Evolutionary conservation across 805 yeast species (phyloP), one percentile per base, ranked within the genome.

Genomic region (Sugiyamaella marilandica): DNA sequence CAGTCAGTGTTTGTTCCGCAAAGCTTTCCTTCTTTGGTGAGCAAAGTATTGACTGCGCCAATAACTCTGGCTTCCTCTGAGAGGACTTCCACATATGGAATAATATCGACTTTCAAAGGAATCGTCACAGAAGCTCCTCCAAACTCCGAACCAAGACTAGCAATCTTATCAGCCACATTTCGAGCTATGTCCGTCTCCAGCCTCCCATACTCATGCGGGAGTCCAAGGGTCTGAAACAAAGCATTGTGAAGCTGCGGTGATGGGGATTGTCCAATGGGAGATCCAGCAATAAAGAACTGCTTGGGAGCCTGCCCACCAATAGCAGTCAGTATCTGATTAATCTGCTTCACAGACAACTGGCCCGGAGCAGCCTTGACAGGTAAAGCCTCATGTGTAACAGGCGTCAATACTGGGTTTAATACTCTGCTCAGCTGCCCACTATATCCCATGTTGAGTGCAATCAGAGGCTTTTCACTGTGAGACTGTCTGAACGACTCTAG

Each of bases 91-190:
- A 85, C 77, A 58, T 80, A 78, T 59, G 82, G 75, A 72, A 87
- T 82, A 57, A 92, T 83, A 54, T 85, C 95, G 51, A 89, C 65
- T 67, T 94, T 94, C 65, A 92, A 74, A 2, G 99, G 99, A 65
- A 92, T 92, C 1, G 99, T 94, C 7, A 94, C 88, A 4, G 96
- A 91, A 56, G 87, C 82, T n/a, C 99, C 99, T 45, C 98, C 98
- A 63, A 94, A 85, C 8, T 71, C 64, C 8, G 49, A 19, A 1
- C 69, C 70, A 13, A 79, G 68, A 16, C 67, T 67, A 53, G 81
- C 72, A 51, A 90, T 66, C 44, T 76, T 69, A 10, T 74, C 70
- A 47, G 74, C 74, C 26, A 87, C 91, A 47, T 74, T 76, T 1
- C 65, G 64, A 9, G 84, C 87, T 60, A 81, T 78, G 18, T 73